Percentiles rank a stretch among this genome's conserved stretches.
These are phyloP conservation scores for Aspergillus clavatus DNA, from an alignment of 2,329 filamentous ascomycete species.

Conservation along the genomic window DNA sequence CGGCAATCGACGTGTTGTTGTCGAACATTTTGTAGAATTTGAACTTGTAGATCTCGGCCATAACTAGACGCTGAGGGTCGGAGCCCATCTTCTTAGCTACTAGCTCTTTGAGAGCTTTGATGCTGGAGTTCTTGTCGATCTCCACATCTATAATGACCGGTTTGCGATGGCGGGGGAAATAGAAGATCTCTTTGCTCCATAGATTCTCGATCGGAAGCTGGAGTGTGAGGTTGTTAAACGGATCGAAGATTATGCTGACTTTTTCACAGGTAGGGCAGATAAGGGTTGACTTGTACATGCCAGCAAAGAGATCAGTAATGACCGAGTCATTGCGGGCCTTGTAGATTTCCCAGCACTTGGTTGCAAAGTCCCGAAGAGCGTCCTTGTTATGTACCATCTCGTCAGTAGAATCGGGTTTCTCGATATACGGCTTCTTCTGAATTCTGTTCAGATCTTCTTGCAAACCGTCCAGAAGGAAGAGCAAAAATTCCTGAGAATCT, in stretches of 20 bases:
- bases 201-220: constrained; percentile 83
- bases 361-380: constrained; percentile 77
- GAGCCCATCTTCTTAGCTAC: constrained; percentile 50
- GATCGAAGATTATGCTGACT: constrained; percentile 97
- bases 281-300: constrained; percentile 97
- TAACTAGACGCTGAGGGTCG: constrained; percentile 61
- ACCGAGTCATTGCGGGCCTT: constrained; percentile 90
- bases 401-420: constrained; percentile 96
- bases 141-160: constrained; percentile 74
- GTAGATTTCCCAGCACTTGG: constrained; percentile 87
- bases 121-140: constrained; percentile 62
- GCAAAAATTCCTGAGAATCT: constrained; percentile 94
- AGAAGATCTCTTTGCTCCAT: constrained; percentile 71
- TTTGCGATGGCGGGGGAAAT: constrained; percentile 67
- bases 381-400: constrained; percentile 82
- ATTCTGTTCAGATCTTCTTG: constrained; percentile 95
- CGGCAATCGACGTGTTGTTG: constrained; percentile 63
- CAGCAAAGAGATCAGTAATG: constrained; percentile 90
- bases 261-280: constrained; percentile 88
- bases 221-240: constrained; percentile 89
- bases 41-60: constrained; percentile 73
- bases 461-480: constrained; percentile 87
- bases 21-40: constrained; percentile 86
- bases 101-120: constrained; percentile 48
- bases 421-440: constrained; percentile 92